Evolutionary conservation across 2,329 filamentous ascomycete species (phyloP), one percentile per base, ranked within the genome.

Genomic region (Colletotrichum higginsianum): DNA sequence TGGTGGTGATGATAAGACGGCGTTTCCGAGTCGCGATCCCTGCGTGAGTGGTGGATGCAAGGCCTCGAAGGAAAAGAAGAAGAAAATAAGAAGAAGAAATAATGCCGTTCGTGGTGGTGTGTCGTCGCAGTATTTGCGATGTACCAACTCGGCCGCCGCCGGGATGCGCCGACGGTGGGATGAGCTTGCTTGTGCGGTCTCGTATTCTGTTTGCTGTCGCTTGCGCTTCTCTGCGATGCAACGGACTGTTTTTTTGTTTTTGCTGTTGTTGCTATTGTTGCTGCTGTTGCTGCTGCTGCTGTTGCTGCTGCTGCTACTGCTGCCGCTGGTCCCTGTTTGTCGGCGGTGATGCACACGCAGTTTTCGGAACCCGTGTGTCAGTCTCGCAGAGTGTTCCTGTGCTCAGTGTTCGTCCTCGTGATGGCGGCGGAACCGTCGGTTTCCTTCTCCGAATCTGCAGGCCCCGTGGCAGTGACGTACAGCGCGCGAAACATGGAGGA

Each of bases 11-110:
- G 21, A 46, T 71, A 57, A 50, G 58, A 68, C 38, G 68, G 68
- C 68, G 68, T 71, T 71, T 71, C 65, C 58, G 65, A 68, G 50
- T 30, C 35, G 65, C 58, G 68, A 52, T 26, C 68, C 68, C 58
- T 57, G 68, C 68, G 68, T 47, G 15, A 38, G 47, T 23, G 66
- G 63, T 56, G 62, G 47, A 44, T 38, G 35, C 35, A 38, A 55
- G 18, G 30, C 30, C 52, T 55, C 18, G 30, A n/a, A 11, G 2
- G 16, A 23, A 21, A 3, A 50, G 1, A 50, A 52, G 8, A 52
- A 52, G 26, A 1, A 16, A 23, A 15, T 23, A 23, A 18, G 13
- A 26, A 26, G 3, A 50, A 50, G 18, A 15, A 52, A 26, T n/a
- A 7, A 11, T 18, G 9, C n/a, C 26, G 26, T 55, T 42, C 13